A percentile compares a stretch with the other conserved stretches of the same genome.
Conservation (phyloP, 306 rosid genomes). For the Glycine soja region DNA sequence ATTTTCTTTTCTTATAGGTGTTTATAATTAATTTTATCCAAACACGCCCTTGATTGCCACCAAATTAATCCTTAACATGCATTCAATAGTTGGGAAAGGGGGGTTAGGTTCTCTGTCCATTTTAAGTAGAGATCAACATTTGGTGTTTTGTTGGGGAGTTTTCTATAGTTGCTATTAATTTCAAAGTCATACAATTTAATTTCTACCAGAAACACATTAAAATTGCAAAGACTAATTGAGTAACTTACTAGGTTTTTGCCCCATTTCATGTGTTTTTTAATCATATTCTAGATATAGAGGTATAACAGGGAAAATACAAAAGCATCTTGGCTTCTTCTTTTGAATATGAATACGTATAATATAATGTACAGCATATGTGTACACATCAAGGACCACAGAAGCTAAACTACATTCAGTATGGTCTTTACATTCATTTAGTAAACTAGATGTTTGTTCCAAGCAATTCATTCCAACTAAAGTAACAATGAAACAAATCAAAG, state of each 20-base stretch:
- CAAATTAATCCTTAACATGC: neutral
- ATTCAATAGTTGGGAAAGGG: neutral
- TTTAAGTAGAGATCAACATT: neutral
- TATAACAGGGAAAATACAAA: neutral
- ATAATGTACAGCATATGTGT: neutral
- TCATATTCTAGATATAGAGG: neutral
- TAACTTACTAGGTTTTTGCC: neutral
- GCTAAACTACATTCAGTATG: neutral
- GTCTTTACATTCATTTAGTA: neutral
- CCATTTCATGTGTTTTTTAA: neutral
- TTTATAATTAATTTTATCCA: no score
- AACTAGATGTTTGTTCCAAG: slow-evolving; percentile 5
- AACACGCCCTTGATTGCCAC: neutral
- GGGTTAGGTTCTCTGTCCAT: neutral
- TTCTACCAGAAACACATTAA: neutral
- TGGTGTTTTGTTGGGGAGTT: neutral
- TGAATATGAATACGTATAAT: neutral
- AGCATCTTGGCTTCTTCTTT: neutral
- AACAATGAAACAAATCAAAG: slow-evolving; percentile 14
- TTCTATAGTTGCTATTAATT: neutral
- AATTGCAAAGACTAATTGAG: neutral
- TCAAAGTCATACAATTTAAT: neutral
- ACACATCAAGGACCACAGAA: neutral
- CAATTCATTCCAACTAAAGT: neutral
- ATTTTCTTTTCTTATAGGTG: no score